Evolutionary conservation across 106 monocot species (phyloP), one percentile per base, ranked within the genome.

Genomic region (Iris macrosiphon): DNA sequence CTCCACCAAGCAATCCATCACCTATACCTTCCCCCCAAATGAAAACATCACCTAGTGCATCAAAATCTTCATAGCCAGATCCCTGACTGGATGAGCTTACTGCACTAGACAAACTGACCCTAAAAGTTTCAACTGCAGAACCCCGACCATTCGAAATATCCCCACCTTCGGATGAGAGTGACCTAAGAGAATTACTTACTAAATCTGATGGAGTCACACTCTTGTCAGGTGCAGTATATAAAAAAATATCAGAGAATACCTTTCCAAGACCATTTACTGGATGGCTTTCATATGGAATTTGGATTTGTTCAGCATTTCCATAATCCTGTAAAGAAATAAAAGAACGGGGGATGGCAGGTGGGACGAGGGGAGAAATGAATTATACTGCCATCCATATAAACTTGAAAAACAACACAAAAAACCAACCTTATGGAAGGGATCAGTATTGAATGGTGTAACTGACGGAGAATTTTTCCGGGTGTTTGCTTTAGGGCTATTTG

Each of bases 1-100:
- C 59, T 44, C 75, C 69, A 43, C 75, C 76, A 53, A 76, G 70
- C 1, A 70, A 4, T 16, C 76, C 76, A 70, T 70, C 76, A 26
- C 67, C 59, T 48, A 72, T 42, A n/a, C 57, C 60, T 53, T 72
- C 62, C 9, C 81, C 81, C 81, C 81, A 81, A 38, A 81, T 67
- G 27, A 71, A 61, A 54, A 75, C 80, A 75, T 81, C 80, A 29
- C 80, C 75, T 60, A 82, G 54, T 22, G 81, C 62, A 49, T 77
- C 81, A 60, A 77, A 68, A 29, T 82, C 81, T 35, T 76, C 68
- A 20, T 67, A 72, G 37, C 63, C 72, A 22, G 81, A 82, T 41
- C 81, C 76, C 49, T 72, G 72, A 32, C 81, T 82, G 18, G 81
- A 82, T 21, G 76, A 82, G 46, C 81, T 82, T 29, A 72, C 68